Evolutionary conservation across 257 asterid species (phyloP).

Genomic region (Solanum rostratum): DNA sequence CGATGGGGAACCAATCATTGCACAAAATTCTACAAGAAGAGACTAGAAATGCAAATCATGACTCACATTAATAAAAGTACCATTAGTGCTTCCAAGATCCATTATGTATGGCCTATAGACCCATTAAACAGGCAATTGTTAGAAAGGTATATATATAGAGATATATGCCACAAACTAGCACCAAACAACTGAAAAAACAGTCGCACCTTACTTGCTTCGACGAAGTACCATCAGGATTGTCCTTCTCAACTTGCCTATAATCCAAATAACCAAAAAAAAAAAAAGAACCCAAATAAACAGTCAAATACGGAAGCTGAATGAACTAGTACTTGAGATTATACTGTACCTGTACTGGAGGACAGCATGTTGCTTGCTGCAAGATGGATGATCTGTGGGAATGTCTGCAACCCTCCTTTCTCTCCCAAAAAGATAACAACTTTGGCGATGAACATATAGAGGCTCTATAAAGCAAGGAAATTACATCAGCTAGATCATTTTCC

Average conservation of each 20-base stretch:
- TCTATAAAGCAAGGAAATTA: slow-evolving; percentile 35
- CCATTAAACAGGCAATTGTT: not conserved
- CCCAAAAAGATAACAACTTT: slow-evolving; percentile 93
- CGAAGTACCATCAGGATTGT: slow-evolving; percentile 61
- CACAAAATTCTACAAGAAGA: not conserved
- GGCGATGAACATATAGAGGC: slow-evolving; percentile 89
- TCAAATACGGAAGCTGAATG: not conserved
- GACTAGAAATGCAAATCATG: not conserved
- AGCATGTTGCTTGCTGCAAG: slow-evolving; percentile 99
- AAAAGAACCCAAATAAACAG: not conserved
- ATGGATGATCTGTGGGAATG: slow-evolving; percentile 95
- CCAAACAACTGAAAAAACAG: not conserved
- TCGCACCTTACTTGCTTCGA: slow-evolving; percentile 67
- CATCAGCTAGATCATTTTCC: not conserved
- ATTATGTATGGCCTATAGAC: slow-evolving; percentile 73
- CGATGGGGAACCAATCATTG: not conserved
- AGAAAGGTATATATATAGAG: slow-evolving; percentile 1
- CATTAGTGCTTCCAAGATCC: slow-evolving; percentile 99
- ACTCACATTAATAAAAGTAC: slow-evolving; percentile 85
- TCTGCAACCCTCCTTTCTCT: slow-evolving; percentile 97
- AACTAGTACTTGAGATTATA: not conserved
- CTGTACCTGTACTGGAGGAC: slow-evolving; percentile 88
- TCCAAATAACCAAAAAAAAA: not conserved
- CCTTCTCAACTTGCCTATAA: slow-evolving; percentile 83
- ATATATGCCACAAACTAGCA: not conserved